Evolutionary conservation across 768 basidiomycete species (phyloP), one percentile per base, ranked within the genome.

Genomic region (Sporobolomyces pararoseus): DNA sequence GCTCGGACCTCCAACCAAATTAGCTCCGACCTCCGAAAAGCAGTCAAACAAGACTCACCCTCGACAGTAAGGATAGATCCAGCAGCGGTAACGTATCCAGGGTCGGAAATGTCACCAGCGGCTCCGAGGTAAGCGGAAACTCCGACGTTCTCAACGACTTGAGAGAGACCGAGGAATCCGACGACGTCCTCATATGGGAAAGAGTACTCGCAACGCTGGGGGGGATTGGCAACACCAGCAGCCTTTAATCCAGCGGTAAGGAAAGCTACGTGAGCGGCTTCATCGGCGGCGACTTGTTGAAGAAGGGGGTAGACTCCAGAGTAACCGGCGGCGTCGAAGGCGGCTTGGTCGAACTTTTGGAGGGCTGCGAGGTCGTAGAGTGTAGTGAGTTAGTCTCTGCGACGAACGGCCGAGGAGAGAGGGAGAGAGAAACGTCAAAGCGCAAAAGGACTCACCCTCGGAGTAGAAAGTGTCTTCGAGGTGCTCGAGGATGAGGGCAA

Each of bases 1-100:
- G 39, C 17, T 42, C 10, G 9, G n/a, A n/a, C n/a, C n/a, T n/a
- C n/a, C n/a, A n/a, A n/a, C n/a, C n/a, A n/a, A n/a, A n/a, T n/a
- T n/a, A n/a, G n/a, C n/a, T n/a, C n/a, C n/a, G n/a, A n/a, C n/a
- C n/a, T n/a, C n/a, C n/a, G n/a, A n/a, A n/a, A n/a, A n/a, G n/a
- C n/a, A n/a, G n/a, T n/a, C n/a, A n/a, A n/a, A n/a, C n/a, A n/a
- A n/a, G n/a, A n/a, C n/a, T n/a, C n/a, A n/a, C 82, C 82, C 75
- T 89, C 86, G 62, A 83, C 83, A 21, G 85, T 80, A 51, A 88
- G 80, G 73, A 90, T 88, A 25, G 82, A 83, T 3, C 82, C 87
- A 6, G 85, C 83, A 23, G 83, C 83, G 7, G 84, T 84, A 27
- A 85, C 76, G 76, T 84, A 83, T 27, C 77, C 80, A 66, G 81